These are phyloP conservation scores for Stenocarpella maydis DNA, from an alignment of 2,329 filamentous ascomycete genomes.

Conservation along the genomic window DNA sequence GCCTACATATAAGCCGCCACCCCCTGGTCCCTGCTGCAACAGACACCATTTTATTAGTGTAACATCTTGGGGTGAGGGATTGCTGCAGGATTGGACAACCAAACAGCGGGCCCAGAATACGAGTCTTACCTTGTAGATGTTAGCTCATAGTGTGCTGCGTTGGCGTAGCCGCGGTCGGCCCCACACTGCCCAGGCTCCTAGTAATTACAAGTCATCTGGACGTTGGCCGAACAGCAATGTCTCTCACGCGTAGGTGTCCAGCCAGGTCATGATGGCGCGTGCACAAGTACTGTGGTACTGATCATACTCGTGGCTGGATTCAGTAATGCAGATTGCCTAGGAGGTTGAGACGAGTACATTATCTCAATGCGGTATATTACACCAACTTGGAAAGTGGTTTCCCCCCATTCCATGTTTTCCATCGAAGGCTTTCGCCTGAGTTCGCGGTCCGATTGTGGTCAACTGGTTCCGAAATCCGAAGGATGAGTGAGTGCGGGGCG, in stretches of 20 bases:
- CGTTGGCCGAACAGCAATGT: background rate
- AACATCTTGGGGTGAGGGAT: background rate
- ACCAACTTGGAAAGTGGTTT: background rate
- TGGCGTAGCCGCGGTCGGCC: background rate
- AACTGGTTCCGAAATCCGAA: background rate
- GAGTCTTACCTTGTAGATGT: background rate
- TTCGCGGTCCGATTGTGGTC: background rate
- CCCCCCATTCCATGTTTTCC: no score
- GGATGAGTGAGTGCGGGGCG: background rate
- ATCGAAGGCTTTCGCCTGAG: background rate
- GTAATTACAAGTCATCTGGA: background rate
- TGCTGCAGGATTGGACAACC: background rate
- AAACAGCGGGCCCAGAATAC: conserved; percentile 4
- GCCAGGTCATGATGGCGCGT: no score
- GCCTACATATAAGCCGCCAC: background rate
- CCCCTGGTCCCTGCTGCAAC: background rate
- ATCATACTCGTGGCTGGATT: background rate
- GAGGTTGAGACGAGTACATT: background rate
- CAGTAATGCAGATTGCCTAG: background rate
- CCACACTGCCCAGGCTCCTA: background rate
- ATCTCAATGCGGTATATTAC: background rate
- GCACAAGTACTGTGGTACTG: no score
- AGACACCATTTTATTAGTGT: background rate
- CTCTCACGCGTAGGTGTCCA: background rate
- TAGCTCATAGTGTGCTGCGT: background rate